These are phyloP conservation scores for Dryas octopetala DNA, from an alignment of 306 rosid genomes.

Conservation along the genomic window DNA sequence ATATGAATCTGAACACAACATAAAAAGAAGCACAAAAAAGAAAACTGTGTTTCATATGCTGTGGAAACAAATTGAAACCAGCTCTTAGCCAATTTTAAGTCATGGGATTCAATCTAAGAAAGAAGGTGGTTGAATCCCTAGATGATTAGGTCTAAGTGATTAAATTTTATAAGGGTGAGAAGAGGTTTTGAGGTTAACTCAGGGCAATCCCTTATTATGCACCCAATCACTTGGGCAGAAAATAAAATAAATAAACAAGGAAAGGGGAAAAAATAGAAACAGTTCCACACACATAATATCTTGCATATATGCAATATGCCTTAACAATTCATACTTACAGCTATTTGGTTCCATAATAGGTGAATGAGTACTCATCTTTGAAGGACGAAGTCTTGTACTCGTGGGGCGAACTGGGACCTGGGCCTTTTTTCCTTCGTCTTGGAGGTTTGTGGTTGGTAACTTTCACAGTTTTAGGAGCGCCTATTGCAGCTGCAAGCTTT, in stretches of 20 bases:
- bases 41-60: not conserved
- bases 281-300: slow-evolving; percentile 9
- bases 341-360: slow-evolving; percentile 43
- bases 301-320: slow-evolving; percentile 6
- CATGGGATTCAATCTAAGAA: not conserved
- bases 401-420: slow-evolving; percentile 92
- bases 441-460: slow-evolving; percentile 90
- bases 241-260: not conserved
- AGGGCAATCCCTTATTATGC: not conserved
- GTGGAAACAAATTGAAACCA: not conserved
- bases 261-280: slow-evolving; percentile 3
- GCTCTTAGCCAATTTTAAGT: not conserved
- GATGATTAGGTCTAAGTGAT: too few species aligned
- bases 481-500: slow-evolving; percentile 93
- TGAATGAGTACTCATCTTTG: slow-evolving; percentile 92
- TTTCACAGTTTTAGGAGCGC: slow-evolving; percentile 76
- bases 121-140: not conserved
- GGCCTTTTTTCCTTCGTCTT: slow-evolving; percentile 79
- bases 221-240: not conserved
- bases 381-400: slow-evolving; percentile 71
- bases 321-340: slow-evolving; percentile 8
- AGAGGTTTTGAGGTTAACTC: not conserved
- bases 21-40: not conserved
- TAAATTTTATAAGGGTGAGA: not conserved
- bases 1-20: not conserved